phyloP scores from a whole-genome alignment of 345 rosid species.

The Triadica sebifera region DNA sequence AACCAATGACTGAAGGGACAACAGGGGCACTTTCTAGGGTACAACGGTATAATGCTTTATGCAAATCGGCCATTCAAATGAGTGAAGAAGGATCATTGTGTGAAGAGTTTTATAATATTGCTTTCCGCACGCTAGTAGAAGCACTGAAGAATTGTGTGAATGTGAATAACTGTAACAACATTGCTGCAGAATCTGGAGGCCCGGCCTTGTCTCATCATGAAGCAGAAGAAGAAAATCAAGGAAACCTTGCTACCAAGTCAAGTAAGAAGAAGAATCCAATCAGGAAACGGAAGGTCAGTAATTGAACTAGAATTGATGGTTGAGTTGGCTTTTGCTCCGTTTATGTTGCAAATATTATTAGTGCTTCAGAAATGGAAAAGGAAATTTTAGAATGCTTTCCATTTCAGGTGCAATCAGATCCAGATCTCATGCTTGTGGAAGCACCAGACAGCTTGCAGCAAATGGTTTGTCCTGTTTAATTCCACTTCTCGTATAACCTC shows the following conservation, averaged over 20 bases:
- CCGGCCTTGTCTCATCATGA: slow-evolving; percentile 31
- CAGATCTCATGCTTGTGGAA: slow-evolving; percentile 41
- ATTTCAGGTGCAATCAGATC: slow-evolving; percentile 47
- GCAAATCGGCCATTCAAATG: slow-evolving; percentile 46
- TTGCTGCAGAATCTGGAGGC: slow-evolving; percentile 33
- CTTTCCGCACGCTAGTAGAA: slow-evolving; percentile 44
- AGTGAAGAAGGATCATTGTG: slow-evolving; percentile 52
- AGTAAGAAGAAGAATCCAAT: slow-evolving; percentile 49
- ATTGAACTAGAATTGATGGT: background rate
- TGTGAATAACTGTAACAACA: slow-evolving; percentile 40
- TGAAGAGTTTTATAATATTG: slow-evolving; percentile 39
- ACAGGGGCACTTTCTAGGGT: slow-evolving; percentile 29
- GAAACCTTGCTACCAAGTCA: slow-evolving; percentile 34
- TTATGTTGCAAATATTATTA: background rate
- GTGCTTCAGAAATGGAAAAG: background rate
- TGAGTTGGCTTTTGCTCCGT: too few relatives aligned
- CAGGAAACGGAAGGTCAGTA: slow-evolving; percentile 55
- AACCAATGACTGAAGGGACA: slow-evolving; percentile 1
- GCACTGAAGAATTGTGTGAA: slow-evolving; percentile 50
- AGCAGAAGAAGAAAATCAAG: slow-evolving; percentile 41
- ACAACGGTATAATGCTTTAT: slow-evolving; percentile 48
- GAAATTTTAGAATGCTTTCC: background rate
- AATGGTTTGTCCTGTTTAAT: slow-evolving; percentile 38
- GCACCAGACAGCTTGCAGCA: slow-evolving; percentile 49
- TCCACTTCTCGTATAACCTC: background rate